phyloP scores from a whole-genome alignment of 139 green algal species.

The Coelastrella sp. region DNA sequence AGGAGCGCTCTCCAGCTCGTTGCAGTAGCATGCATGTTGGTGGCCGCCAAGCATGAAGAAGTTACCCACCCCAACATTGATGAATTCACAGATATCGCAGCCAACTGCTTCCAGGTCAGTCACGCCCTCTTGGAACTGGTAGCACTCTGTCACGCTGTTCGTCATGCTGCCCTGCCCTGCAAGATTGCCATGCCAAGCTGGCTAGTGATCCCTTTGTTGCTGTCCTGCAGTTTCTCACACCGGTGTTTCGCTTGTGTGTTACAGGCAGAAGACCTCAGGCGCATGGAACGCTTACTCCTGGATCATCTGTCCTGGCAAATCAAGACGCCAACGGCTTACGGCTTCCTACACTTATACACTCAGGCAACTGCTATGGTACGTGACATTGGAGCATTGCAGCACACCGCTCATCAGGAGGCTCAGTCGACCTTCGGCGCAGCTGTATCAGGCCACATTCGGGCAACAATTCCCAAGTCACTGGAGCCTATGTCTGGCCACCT shows the following conservation, averaged over 20 bases:
- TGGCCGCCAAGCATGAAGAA: slow-evolving; percentile 78
- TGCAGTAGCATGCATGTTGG: slow-evolving; percentile 63
- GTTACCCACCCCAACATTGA: slow-evolving; percentile 50
- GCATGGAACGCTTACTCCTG: slow-evolving; percentile 71
- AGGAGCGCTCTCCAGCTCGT: slow-evolving; percentile 69
- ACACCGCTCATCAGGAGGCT: neutral
- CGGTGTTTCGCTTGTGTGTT: neutral
- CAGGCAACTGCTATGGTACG: slow-evolving; percentile 43
- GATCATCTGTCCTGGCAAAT: slow-evolving; percentile 61
- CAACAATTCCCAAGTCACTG: neutral
- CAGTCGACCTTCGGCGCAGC: neutral
- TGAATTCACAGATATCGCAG: slow-evolving; percentile 51
- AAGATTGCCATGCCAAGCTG: neutral
- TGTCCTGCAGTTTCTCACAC: neutral
- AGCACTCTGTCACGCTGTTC: too few relatives aligned
- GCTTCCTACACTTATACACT: slow-evolving; percentile 67
- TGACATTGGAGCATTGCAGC: slow-evolving; percentile 16
- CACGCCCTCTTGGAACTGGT: too few relatives aligned
- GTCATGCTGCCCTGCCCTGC: too few relatives aligned
- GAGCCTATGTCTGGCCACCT: slow-evolving; percentile 9
- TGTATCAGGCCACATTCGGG: neutral
- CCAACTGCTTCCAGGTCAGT: slow-evolving; percentile 49
- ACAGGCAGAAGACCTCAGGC: slow-evolving; percentile 61
- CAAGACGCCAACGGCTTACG: slow-evolving; percentile 59
- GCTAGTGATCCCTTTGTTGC: neutral